Evolutionary conservation across 1,284 basidiomycete species (phyloP).

Genomic region (Waitea zeae): DNA sequence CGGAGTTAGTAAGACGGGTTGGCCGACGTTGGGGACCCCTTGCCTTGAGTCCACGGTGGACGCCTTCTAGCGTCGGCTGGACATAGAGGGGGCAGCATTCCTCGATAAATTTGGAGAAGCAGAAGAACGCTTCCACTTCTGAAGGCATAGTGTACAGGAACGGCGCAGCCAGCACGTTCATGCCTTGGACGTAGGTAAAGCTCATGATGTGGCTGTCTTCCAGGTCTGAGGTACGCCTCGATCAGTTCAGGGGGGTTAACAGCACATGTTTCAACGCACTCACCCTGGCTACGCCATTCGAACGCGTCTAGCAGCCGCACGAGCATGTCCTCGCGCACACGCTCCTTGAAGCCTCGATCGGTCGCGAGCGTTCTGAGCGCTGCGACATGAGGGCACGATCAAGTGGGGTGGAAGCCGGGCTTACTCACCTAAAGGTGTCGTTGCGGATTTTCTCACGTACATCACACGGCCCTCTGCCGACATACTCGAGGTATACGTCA

Average conservation of each 20-base stretch:
- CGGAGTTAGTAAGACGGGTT: neutral
- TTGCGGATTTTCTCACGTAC: slow-evolving; percentile 83
- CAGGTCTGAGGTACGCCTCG: slow-evolving; percentile 40
- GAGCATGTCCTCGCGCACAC: slow-evolving; percentile 93
- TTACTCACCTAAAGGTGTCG: slow-evolving; percentile 52
- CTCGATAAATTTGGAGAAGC: slow-evolving; percentile 91
- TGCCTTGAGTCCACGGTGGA: slow-evolving; percentile 86
- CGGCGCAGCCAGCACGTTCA: slow-evolving; percentile 96
- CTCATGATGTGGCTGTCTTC: slow-evolving; percentile 48
- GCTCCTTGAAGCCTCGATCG: slow-evolving; percentile 87
- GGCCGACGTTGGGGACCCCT: too few relatives aligned
- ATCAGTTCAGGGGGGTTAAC: neutral
- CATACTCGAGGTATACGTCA: slow-evolving; percentile 66
- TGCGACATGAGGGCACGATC: slow-evolving; percentile 1
- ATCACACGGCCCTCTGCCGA: slow-evolving; percentile 69
- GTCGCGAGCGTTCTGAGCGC: slow-evolving; percentile 77
- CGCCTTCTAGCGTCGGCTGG: slow-evolving; percentile 87
- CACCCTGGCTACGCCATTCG: slow-evolving; percentile 43
- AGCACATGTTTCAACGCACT: neutral
- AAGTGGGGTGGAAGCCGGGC: neutral
- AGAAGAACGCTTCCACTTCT: slow-evolving; percentile 92
- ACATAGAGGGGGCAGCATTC: slow-evolving; percentile 88
- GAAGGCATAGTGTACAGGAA: slow-evolving; percentile 94
- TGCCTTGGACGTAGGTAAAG: slow-evolving; percentile 93
- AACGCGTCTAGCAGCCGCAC: slow-evolving; percentile 90